Conservation (phyloP, 129 eudicot species). For the Kitagawia praeruptora region DNA sequence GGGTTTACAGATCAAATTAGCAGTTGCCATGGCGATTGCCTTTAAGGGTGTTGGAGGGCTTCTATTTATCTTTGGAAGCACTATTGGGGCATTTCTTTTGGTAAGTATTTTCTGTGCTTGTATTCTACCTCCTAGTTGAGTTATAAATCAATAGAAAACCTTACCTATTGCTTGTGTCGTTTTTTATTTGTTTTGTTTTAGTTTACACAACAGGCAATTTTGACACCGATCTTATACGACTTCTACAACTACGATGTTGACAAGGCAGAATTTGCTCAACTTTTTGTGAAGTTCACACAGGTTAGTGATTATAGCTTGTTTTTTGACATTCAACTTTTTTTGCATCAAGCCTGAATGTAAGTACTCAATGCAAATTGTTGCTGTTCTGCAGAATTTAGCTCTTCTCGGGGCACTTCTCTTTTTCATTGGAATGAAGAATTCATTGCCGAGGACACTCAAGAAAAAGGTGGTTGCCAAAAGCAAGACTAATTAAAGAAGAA, state of each 20-base stretch:
- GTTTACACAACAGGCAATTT: constrained; percentile 46
- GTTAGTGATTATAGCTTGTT: constrained; percentile 1
- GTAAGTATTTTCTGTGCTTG: constrained; percentile 4
- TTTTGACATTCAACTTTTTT: background rate
- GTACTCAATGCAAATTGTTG: background rate
- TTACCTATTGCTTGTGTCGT: background rate
- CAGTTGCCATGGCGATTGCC: constrained; percentile 26
- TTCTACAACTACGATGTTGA: constrained; percentile 60
- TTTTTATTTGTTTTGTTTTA: constrained; percentile 4
- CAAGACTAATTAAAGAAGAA: constrained; percentile 27
- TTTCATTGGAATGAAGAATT: constrained; percentile 53
- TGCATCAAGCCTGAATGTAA: background rate
- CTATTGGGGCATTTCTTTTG: constrained; percentile 31
- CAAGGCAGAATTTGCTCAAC: constrained; percentile 36
- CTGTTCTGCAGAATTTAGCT: constrained; percentile 29
- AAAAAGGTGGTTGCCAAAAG: constrained; percentile 42
- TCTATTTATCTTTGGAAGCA: constrained; percentile 19
- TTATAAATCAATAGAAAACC: background rate
- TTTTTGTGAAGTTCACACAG: constrained; percentile 52
- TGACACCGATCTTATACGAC: constrained; percentile 52
- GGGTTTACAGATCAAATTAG: constrained; percentile 17
- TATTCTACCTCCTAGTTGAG: background rate
- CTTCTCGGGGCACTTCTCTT: constrained; percentile 41
- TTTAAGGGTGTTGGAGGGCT: constrained; percentile 26
- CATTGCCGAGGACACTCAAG: constrained; percentile 38